These are phyloP conservation scores for Ceriops tagal DNA, from an alignment of 345 rosid genomes.

Conservation along the genomic window DNA sequence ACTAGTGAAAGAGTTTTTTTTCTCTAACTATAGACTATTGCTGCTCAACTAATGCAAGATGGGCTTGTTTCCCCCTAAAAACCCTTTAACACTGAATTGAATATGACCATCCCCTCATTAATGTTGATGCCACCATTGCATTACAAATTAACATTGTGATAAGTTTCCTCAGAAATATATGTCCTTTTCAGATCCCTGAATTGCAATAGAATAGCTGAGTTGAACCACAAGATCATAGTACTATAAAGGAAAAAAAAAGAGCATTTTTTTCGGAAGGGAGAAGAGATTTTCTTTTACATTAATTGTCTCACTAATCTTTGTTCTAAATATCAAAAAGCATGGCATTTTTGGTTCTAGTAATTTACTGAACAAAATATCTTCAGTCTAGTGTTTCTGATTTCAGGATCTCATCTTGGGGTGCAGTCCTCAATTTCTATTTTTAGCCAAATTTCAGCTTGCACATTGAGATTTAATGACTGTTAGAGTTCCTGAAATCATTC, in stretches of 20 bases:
- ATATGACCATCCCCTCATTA: not conserved
- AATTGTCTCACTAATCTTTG: not conserved
- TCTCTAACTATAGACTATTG: not conserved
- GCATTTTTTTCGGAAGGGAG: too few relatives aligned
- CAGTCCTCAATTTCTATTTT: not conserved
- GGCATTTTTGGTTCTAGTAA: not conserved
- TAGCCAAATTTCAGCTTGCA: not conserved
- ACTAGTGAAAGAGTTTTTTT: not conserved
- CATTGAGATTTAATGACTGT: not conserved
- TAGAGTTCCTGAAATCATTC: not conserved
- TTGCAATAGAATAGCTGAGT: not conserved
- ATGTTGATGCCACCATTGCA: not conserved
- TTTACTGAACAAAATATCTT: not conserved
- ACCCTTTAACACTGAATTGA: not conserved
- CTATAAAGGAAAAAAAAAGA: not conserved
- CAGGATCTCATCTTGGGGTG: not conserved
- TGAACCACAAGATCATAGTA: not conserved
- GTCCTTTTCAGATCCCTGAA: not conserved
- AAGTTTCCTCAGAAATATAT: not conserved
- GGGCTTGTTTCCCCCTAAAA: not conserved
- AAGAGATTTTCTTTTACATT: too few relatives aligned
- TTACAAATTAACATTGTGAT: not conserved
- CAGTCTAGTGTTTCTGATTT: not conserved
- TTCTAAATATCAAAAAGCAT: not conserved
- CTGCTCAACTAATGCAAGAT: not conserved